Conservation (phyloP, 331 rosid genomes). For the Arachis monticola region DNA sequence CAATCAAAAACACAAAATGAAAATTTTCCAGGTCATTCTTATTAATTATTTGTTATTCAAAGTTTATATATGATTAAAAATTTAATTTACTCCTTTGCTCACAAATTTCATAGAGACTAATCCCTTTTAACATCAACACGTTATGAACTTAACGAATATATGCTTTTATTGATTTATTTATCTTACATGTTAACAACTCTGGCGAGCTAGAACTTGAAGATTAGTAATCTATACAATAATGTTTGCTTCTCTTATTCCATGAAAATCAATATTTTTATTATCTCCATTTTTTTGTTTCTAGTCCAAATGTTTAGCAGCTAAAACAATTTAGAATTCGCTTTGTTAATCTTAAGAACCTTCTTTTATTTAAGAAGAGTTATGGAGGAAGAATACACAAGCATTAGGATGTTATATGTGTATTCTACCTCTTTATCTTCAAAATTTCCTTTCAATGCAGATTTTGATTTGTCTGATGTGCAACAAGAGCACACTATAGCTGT, state of each 20-base stretch:
- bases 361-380: background rate
- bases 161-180: background rate
- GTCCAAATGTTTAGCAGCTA: background rate
- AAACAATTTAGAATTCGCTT: background rate
- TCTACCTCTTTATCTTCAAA: background rate
- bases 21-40: background rate
- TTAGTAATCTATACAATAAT: background rate
- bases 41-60: background rate
- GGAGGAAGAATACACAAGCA: too few relatives aligned
- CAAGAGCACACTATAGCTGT: slow-evolving; percentile 89
- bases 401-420: slow-evolving; percentile 6
- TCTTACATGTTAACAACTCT: background rate
- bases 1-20: background rate
- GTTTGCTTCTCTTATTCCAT: too few relatives aligned
- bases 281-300: background rate
- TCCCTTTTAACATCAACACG: background rate
- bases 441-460: slow-evolving; percentile 45
- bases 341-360: background rate
- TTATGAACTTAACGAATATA: background rate
- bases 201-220: background rate
- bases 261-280: background rate
- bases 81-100: background rate
- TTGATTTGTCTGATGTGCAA: slow-evolving; percentile 80
- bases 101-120: background rate
- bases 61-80: background rate